Percentiles rank a stretch among this genome's conserved stretches.
Evolutionary conservation across 1,139 yeast genomes (phyloP).

Genomic region (Insectozyma bohioensis): DNA sequence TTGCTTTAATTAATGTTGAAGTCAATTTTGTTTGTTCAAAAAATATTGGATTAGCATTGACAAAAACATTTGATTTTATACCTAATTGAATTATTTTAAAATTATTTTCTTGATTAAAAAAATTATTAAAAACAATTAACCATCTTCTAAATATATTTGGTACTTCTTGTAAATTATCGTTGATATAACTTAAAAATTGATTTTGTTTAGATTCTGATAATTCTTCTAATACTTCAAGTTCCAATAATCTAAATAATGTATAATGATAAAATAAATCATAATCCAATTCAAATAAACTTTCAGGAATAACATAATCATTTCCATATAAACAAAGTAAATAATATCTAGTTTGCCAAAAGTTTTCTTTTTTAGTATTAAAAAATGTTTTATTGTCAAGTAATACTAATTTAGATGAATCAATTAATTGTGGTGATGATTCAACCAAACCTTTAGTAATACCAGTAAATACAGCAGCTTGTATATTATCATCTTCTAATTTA

Average conservation of each 20-base stretch:
- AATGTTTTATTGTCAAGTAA: constrained; percentile 14
- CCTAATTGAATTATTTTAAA: constrained; percentile 8
- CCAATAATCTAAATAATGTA: constrained; percentile 49
- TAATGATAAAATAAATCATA: constrained; percentile 30
- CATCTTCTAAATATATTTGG: constrained; percentile 49
- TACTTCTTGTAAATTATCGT: constrained; percentile 17
- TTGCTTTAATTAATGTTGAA: constrained; percentile 23
- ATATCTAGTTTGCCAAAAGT: constrained; percentile 48
- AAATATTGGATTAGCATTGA: constrained; percentile 14
- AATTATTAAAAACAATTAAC: constrained; percentile 47
- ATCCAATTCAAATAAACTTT: constrained; percentile 6
- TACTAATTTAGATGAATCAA: constrained; percentile 17
- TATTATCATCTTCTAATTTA: constrained; percentile 9
- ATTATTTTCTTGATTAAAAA: constrained; percentile 23
- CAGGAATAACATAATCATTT: constrained; percentile 22
- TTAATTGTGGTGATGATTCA: constrained; percentile 20
- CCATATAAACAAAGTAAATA: constrained; percentile 51
- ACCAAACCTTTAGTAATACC: constrained; percentile 44
- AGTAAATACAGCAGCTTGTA: constrained; percentile 25
- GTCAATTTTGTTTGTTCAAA: constrained; percentile 47
- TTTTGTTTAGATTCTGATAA: constrained; percentile 13
- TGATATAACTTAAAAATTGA: constrained; percentile 27
- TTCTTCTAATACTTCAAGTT: constrained; percentile 32
- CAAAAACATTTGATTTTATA: constrained; percentile 1
- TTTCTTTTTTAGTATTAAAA: constrained; percentile 16